Base-by-base conservation (phyloP, 129 eudicot species). In the Escallonia rubra region DNA sequence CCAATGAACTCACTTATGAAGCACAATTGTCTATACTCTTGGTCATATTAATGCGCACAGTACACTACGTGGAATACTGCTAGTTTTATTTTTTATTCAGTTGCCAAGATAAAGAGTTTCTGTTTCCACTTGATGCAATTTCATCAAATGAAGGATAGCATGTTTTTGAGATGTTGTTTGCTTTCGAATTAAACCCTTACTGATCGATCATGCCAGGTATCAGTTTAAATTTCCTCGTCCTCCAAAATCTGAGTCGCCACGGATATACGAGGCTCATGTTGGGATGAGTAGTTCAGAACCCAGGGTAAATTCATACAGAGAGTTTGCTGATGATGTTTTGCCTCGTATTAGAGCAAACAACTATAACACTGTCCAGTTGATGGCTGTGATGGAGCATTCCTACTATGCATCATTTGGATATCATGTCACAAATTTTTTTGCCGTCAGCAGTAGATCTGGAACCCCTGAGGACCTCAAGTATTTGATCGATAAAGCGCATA, bases 351-450 rank as follows among this genome's bases (percentile, higher is more conserved):
- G 64, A 43, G 90, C 91, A 59, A 92, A 89, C 70, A 84, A 92
- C 74, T 92, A 89, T 56, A 92, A 92, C 77, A 92, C 96, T 12
- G 84, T 92, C 80, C 98, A 92, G 78, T 72, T 92, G 75, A 92
- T 92, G 98, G 98, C 98, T 13, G 81, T 92, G 68, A 92, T 92
- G 98, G 98, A 92, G 61, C 98, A 92, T 80, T 88, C 98, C 10
- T 92, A 92, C 72, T 92, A 92, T 63, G 98, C 78, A 41, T 92
- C 98, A 54, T 92, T 92, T 52, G 98, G 98, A 7, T 92, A 92
- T 72, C 98, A 92, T 48, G 91, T 92, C 9, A 92, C 98, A 11
- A 92, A 92, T 81, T 92, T 86, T 48, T 92, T 86, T 74, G 98
- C 98, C 2, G 98, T 86, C n/a, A 92, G 98, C 70, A 88, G 96